phyloP scores from a whole-genome alignment of 228 moss, liverwort and hornwort genomes.

The Sphagnum fallax region DNA sequence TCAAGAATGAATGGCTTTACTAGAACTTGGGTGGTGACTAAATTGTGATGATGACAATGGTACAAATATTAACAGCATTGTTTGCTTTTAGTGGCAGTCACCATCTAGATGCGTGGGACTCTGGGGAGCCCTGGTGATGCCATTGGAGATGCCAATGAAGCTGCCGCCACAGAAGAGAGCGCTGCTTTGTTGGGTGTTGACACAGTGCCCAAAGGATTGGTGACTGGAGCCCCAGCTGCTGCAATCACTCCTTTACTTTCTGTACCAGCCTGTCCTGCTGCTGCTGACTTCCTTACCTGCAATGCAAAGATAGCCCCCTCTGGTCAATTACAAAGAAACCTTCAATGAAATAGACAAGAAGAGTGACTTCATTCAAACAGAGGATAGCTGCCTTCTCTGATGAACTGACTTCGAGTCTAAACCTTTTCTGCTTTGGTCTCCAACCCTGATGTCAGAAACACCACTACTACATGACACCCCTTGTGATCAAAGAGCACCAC shows the following conservation, averaged over 20 bases:
- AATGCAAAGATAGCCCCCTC: neutral
- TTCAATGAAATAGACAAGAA: too few relatives aligned
- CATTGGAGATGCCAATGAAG: slow-evolving; percentile 49
- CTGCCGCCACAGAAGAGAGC: slow-evolving; percentile 20
- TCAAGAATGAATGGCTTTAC: too few relatives aligned
- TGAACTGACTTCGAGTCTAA: too few relatives aligned
- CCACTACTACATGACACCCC: too few relatives aligned
- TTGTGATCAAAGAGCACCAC: too few relatives aligned
- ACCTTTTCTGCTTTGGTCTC: too few relatives aligned
- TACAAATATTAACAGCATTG: neutral
- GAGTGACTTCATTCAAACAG: too few relatives aligned
- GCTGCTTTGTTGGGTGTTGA: slow-evolving; percentile 46
- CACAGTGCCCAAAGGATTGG: neutral
- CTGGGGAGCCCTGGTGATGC: slow-evolving; percentile 40
- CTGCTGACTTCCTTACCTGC: slow-evolving; percentile 71
- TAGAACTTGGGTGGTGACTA: too few relatives aligned
- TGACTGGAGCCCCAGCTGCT: slow-evolving; percentile 30
- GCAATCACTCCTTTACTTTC: slow-evolving; percentile 36
- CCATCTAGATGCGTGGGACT: slow-evolving; percentile 33
- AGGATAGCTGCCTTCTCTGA: too few relatives aligned
- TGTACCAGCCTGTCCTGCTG: slow-evolving; percentile 42
- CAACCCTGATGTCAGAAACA: neutral
- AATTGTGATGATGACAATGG: neutral
- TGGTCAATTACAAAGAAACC: too few relatives aligned
- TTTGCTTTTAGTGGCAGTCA: neutral